phyloP scores from a whole-genome alignment of 179 eudicot species.

The Monotropa hypopitys region DNA sequence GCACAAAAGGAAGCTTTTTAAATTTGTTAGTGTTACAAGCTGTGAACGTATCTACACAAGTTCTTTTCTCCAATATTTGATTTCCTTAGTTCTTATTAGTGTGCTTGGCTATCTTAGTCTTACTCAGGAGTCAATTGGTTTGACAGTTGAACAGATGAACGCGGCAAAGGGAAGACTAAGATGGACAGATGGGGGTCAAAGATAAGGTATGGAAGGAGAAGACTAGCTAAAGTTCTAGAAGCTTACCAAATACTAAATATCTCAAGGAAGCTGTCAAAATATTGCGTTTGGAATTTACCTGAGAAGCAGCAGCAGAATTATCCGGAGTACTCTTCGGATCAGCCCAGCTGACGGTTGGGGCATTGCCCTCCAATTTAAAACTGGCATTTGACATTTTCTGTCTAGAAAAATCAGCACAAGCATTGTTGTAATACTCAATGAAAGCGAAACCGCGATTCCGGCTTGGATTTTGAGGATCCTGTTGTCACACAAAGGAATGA shows the following conservation, averaged over 20 bases:
- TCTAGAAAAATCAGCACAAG: constrained; percentile 88
- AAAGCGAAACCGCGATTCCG: constrained; percentile 98
- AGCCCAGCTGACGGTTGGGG: constrained; percentile 94
- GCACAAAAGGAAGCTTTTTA: neutral
- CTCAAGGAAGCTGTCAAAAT: neutral
- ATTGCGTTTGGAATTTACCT: constrained; percentile 30
- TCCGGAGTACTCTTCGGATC: constrained; percentile 89
- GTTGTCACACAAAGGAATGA: constrained; percentile 13
- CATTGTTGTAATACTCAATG: constrained; percentile 90
- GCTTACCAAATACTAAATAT: neutral
- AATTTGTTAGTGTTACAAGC: neutral
- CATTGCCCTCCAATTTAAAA: constrained; percentile 78
- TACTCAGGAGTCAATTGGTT: neutral
- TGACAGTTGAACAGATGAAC: neutral
- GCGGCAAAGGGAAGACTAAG: neutral
- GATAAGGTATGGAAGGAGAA: neutral
- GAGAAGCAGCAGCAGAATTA: constrained; percentile 71
- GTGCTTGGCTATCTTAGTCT: neutral
- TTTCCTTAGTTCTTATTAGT: neutral
- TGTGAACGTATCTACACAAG: neutral
- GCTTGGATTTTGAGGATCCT: constrained; percentile 81
- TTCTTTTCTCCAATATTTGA: neutral
- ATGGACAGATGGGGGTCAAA: neutral
- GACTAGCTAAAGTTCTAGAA: neutral
- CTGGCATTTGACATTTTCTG: constrained; percentile 56